phyloP scores from a whole-genome alignment of 2,329 filamentous ascomycete species.

The Cercospora zeina region DNA sequence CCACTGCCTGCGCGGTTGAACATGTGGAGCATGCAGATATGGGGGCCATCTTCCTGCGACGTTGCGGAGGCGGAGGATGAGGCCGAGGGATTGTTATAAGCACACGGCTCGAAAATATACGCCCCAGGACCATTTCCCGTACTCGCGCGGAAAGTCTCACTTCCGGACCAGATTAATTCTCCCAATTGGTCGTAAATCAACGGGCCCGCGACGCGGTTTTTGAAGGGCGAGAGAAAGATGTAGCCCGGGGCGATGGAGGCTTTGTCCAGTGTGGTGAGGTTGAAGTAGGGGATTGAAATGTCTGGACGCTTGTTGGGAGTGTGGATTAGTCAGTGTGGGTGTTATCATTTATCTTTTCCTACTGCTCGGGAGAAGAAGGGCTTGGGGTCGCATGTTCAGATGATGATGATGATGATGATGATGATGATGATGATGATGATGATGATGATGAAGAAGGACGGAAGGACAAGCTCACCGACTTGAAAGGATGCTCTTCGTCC shows the following conservation, averaged over 20 bases:
- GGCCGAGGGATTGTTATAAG: too few relatives aligned
- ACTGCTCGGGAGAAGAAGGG: too few relatives aligned
- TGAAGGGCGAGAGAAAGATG: slow-evolving; percentile 3
- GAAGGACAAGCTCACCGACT: not conserved
- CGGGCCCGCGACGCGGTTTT: not conserved
- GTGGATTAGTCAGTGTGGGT: not conserved
- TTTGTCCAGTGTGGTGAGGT: not conserved
- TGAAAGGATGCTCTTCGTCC: not conserved
- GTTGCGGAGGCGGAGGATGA: not conserved
- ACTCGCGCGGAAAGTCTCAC: not conserved
- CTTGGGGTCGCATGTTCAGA: not conserved
- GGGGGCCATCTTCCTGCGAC: not conserved
- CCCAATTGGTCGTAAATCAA: slow-evolving; percentile 7
- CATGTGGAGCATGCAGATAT: slow-evolving; percentile 1
- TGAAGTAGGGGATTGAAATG: not conserved
- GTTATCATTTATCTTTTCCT: too few relatives aligned
- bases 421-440: too few relatives aligned
- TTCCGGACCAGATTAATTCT: not conserved
- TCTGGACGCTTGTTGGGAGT: not conserved
- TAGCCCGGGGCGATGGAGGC: not conserved
- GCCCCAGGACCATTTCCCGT: not conserved
- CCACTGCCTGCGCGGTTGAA: slow-evolving; percentile 6
- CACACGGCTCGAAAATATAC: slow-evolving; percentile 2
- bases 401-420: too few relatives aligned
- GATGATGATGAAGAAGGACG: too few relatives aligned